A percentile compares a stretch with the other conserved stretches of the same genome.
These are phyloP conservation scores for Fusarium nurragi DNA, from an alignment of 2,329 filamentous ascomycete genomes.

Conservation along the genomic window DNA sequence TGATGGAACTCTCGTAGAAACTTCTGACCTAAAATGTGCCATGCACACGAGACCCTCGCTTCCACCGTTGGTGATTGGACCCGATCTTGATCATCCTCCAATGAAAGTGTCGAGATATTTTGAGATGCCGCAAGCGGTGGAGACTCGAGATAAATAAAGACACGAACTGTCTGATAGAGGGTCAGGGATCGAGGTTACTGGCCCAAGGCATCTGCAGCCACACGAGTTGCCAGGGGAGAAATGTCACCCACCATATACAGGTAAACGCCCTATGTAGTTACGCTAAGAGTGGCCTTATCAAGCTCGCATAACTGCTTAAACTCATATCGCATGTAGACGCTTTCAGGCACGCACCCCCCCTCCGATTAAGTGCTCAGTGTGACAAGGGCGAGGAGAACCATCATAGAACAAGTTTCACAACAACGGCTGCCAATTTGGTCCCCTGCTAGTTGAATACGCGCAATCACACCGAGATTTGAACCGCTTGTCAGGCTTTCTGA, in stretches of 20 bases:
- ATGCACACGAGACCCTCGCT: not conserved
- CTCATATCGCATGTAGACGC: not conserved
- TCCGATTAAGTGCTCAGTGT: slow-evolving; percentile 17
- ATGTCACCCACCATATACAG: not conserved
- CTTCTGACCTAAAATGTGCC: slow-evolving; percentile 2
- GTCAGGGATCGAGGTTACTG: slow-evolving; percentile 5
- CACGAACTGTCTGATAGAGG: slow-evolving; percentile 16
- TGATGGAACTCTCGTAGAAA: slow-evolving; percentile 6
- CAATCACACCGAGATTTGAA: slow-evolving; percentile 24
- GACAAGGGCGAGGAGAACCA: slow-evolving; percentile 6
- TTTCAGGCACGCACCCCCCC: slow-evolving; percentile 3
- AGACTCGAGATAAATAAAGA: slow-evolving; percentile 24
- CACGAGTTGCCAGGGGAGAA: slow-evolving; percentile 15
- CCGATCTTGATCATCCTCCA: slow-evolving; percentile 21
- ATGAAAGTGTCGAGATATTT: slow-evolving; percentile 2
- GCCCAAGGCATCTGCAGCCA: slow-evolving; percentile 16
- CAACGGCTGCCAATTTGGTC: slow-evolving; percentile 20
- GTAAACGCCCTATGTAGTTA: not conserved
- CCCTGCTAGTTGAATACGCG: slow-evolving; percentile 5
- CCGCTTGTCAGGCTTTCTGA: not conserved
- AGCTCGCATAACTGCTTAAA: slow-evolving; percentile 8
- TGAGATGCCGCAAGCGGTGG: slow-evolving; percentile 13
- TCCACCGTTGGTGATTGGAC: slow-evolving; percentile 23
- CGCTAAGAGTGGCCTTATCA: slow-evolving; percentile 5
- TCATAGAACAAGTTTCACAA: slow-evolving; percentile 22